These are phyloP conservation scores for carrot (Daucus carota) DNA, from an alignment of 129 eudicot species.

Conservation along the genomic window DNA sequence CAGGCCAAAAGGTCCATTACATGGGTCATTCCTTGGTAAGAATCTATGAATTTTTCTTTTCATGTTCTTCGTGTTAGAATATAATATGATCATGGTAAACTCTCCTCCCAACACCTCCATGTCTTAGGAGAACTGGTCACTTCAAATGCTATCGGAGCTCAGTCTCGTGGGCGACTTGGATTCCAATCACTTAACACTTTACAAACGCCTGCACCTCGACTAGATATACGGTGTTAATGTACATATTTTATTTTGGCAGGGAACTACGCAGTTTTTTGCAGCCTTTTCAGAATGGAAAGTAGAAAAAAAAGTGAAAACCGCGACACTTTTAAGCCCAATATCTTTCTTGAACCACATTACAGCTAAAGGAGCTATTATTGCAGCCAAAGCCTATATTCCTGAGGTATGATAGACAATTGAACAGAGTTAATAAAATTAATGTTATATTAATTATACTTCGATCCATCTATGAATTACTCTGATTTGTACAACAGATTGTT, in stretches of 20 bases:
- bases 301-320: background rate
- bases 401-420: background rate
- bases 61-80: too few relatives aligned
- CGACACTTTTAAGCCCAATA: conserved; percentile 3
- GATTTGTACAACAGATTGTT: background rate
- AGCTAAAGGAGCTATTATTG: background rate
- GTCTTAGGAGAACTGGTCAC: too few relatives aligned
- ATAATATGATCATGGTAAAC: too few relatives aligned
- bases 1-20: background rate
- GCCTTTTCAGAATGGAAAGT: background rate
- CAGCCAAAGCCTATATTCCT: background rate
- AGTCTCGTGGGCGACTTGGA: too few relatives aligned
- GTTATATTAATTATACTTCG: background rate
- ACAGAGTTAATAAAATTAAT: background rate
- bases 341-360: background rate
- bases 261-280: background rate
- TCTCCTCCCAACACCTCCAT: too few relatives aligned
- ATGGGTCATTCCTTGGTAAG: conserved; percentile 1
- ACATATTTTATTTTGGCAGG: background rate
- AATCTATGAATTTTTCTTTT: background rate
- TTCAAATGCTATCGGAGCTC: too few relatives aligned
- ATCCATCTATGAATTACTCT: background rate
- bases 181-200: too few relatives aligned
- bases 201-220: too few relatives aligned
- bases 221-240: background rate